These are phyloP conservation scores for Lodderomyces parapsilosis DNA, from an alignment of 1,139 yeast species.

Conservation along the genomic window DNA sequence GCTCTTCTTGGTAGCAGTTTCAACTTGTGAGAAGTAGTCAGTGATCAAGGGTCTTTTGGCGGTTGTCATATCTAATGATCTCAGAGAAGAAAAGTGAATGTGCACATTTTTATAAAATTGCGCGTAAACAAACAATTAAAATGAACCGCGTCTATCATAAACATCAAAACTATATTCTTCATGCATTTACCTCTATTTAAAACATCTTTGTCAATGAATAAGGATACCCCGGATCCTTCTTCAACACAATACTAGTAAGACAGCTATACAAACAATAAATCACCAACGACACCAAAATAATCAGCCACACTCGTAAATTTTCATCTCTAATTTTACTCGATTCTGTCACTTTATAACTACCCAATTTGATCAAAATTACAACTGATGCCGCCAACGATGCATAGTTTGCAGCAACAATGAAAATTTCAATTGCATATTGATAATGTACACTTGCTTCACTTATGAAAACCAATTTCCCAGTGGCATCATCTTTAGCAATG, in stretches of 20 bases:
- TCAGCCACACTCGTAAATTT: slow-evolving; percentile 16
- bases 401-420: slow-evolving; percentile 51
- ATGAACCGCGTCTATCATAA: background rate
- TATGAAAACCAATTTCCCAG: slow-evolving; percentile 49
- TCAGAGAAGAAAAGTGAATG: no score
- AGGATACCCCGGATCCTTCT: slow-evolving; percentile 44
- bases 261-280: slow-evolving; percentile 34
- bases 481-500: slow-evolving; percentile 49
- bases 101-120: no score
- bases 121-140: no score
- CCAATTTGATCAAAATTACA: slow-evolving; percentile 38
- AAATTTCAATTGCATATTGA: slow-evolving; percentile 69
- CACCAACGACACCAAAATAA: slow-evolving; percentile 19
- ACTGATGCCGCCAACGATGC: slow-evolving; percentile 38
- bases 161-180: no score
- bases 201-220: slow-evolving; percentile 34
- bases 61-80: background rate
- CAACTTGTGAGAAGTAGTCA: slow-evolving; percentile 11
- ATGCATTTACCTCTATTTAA: slow-evolving; percentile 13
- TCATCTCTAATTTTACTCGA: slow-evolving; percentile 21
- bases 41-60: slow-evolving; percentile 14
- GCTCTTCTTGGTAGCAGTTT: slow-evolving; percentile 6
- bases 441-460: slow-evolving; percentile 58
- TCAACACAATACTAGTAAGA: slow-evolving; percentile 38
- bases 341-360: slow-evolving; percentile 26